Evolutionary conservation across 108 stramenopile species (phyloP).

Genomic region (Nitzschia putrida): DNA sequence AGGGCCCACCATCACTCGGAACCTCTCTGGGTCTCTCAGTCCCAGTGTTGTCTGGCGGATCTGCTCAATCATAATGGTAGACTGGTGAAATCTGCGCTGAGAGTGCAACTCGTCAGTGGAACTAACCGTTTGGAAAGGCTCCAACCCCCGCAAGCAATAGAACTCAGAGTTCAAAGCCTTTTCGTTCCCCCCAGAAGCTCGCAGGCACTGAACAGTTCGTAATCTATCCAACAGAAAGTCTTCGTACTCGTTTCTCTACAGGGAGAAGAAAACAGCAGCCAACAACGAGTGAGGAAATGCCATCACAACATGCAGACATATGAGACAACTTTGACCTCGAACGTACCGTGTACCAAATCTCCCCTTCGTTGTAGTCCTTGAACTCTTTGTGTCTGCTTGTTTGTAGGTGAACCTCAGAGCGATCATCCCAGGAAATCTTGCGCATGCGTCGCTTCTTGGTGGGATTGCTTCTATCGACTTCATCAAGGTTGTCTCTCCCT

Average conservation of each 20-base stretch:
- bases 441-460: conserved; percentile 4
- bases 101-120: conserved; percentile 15
- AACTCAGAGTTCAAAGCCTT: conserved; percentile 1
- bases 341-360: conserved; percentile 42
- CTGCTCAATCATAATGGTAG: conserved; percentile 41
- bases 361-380: conserved; percentile 18
- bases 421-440: conserved; percentile 15
- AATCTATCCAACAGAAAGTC: conserved; percentile 41
- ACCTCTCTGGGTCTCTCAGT: conserved; percentile 27
- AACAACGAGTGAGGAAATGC: neutral
- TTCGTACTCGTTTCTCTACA: conserved; percentile 35
- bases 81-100: conserved; percentile 19
- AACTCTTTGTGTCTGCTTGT: conserved; percentile 5
- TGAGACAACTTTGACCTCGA: neutral
- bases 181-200: conserved; percentile 5
- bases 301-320: neutral
- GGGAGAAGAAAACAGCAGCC: neutral
- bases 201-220: conserved; percentile 26
- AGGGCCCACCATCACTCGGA: conserved; percentile 18
- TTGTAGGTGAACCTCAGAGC: neutral
- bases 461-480: conserved; percentile 6
- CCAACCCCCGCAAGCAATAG: conserved; percentile 44
- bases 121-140: conserved; percentile 26
- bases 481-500: neutral
- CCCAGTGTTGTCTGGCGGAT: conserved; percentile 25